Evolutionary conservation across 139 green algal species (phyloP).

Genomic region (Coelastrella sp.): DNA sequence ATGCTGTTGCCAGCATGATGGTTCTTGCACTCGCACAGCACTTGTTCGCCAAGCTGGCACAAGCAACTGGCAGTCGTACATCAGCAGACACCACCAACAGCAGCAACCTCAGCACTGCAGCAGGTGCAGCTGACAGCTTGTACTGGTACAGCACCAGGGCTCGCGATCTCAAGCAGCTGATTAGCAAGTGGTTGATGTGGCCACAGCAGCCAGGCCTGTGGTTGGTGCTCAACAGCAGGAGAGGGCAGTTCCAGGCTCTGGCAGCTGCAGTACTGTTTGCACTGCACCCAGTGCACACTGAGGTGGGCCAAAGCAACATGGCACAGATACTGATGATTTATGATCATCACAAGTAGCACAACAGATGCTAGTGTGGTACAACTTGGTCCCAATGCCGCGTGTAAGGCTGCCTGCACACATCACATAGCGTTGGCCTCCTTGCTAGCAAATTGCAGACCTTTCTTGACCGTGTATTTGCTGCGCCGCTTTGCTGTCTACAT

Average conservation of each 20-base stretch:
- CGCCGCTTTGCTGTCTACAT: no score
- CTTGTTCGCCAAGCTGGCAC: constrained; percentile 44
- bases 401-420: not conserved
- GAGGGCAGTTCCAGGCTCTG: constrained; percentile 56
- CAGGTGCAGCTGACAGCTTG: not conserved
- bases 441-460: not conserved
- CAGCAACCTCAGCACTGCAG: not conserved
- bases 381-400: no score
- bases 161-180: not conserved
- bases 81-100: constrained; percentile 24
- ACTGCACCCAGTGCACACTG: constrained; percentile 80
- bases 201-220: constrained; percentile 10
- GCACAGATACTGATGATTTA: no score
- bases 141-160: not conserved
- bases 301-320: constrained; percentile 44
- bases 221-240: constrained; percentile 24
- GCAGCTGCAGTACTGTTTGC: constrained; percentile 77
- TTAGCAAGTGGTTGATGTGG: constrained; percentile 21
- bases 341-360: no score
- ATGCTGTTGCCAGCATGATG: constrained; percentile 69
- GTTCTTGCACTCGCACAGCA: constrained; percentile 55
- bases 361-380: no score
- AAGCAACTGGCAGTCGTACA: not conserved
- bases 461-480: not conserved
- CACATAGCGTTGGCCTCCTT: not conserved